phyloP scores from a whole-genome alignment of 2,329 filamentous ascomycete genomes.

The Colletotrichum siamense region DNA sequence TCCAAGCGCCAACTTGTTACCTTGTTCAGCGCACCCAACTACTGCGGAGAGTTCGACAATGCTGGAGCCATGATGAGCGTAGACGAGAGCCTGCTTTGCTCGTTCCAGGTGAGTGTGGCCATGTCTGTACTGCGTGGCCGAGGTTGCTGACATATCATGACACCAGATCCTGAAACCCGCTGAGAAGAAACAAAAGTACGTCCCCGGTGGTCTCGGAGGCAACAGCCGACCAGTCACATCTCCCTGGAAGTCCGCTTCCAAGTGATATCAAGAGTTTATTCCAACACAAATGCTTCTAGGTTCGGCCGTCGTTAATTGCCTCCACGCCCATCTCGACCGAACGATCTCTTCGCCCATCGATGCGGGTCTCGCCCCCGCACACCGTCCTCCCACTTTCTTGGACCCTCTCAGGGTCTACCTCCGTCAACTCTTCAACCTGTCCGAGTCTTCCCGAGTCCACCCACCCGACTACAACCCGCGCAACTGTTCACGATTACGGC shows the following conservation, averaged over 20 bases:
- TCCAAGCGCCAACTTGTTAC: constrained; percentile 97
- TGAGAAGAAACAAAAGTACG: constrained; percentile 99
- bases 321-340: constrained; percentile 17
- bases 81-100: constrained; percentile 96
- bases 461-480: constrained; percentile 22
- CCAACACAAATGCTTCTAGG: constrained; percentile 82
- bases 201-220: constrained; percentile 75
- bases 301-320: constrained; percentile 88
- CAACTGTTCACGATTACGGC: constrained; percentile 27
- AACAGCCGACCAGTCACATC: constrained; percentile 70
- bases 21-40: constrained; percentile 97
- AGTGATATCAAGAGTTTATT: constrained; percentile 72
- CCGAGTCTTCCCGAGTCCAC: constrained; percentile 21
- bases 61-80: constrained; percentile 99
- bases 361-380: background rate
- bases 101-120: constrained; percentile 80
- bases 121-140: background rate
- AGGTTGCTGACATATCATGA: constrained; percentile 8
- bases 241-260: constrained; percentile 70
- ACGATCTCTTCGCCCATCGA: constrained; percentile 2
- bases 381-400: constrained; percentile 12
- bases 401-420: background rate
- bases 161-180: constrained; percentile 94
- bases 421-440: constrained; percentile 19
- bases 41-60: constrained; percentile 99